Percentiles rank a stretch among this genome's conserved stretches.
phyloP scores from a whole-genome alignment of 1,284 basidiomycete genomes.

The Marasmius oreades region DNA sequence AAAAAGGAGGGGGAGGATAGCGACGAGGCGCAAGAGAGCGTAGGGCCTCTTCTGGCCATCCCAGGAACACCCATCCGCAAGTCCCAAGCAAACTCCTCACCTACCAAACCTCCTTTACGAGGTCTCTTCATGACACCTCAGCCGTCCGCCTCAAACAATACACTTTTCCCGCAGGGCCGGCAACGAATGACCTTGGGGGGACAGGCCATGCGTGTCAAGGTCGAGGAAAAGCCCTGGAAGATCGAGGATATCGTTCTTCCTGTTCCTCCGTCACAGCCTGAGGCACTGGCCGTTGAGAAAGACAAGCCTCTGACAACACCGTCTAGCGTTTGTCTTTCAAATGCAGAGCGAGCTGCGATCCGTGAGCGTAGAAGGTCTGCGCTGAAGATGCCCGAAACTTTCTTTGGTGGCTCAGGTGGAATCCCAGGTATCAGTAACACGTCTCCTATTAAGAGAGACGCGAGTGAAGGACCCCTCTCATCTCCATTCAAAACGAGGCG shows the following conservation, averaged over 20 bases:
- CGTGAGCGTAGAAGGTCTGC: slow-evolving; percentile 11
- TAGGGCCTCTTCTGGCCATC: neutral
- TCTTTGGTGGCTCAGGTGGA: slow-evolving; percentile 12
- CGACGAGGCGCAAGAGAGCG: neutral
- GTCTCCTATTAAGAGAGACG: neutral
- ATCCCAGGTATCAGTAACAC: slow-evolving; percentile 10
- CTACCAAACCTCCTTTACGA: neutral
- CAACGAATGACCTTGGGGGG: slow-evolving; percentile 33
- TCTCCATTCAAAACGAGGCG: neutral
- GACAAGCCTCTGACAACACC: no score
- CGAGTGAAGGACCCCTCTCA: neutral
- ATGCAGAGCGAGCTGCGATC: slow-evolving; percentile 11
- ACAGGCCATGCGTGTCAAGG: slow-evolving; percentile 41
- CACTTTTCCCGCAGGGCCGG: slow-evolving; percentile 9
- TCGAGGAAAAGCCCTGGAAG: slow-evolving; percentile 50
- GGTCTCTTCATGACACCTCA: slow-evolving; percentile 57
- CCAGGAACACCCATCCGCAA: slow-evolving; percentile 1
- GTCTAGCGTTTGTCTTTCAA: neutral
- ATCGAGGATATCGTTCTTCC: slow-evolving; percentile 52
- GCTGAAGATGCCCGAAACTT: slow-evolving; percentile 7
- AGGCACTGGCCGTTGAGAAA: no score
- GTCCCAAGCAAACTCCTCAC: neutral
- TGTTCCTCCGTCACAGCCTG: slow-evolving; percentile 2
- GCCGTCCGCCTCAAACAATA: slow-evolving; percentile 7
- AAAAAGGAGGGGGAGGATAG: neutral